phyloP scores from a whole-genome alignment of 1,284 basidiomycete genomes.

The Meripilus lineatus region DNA sequence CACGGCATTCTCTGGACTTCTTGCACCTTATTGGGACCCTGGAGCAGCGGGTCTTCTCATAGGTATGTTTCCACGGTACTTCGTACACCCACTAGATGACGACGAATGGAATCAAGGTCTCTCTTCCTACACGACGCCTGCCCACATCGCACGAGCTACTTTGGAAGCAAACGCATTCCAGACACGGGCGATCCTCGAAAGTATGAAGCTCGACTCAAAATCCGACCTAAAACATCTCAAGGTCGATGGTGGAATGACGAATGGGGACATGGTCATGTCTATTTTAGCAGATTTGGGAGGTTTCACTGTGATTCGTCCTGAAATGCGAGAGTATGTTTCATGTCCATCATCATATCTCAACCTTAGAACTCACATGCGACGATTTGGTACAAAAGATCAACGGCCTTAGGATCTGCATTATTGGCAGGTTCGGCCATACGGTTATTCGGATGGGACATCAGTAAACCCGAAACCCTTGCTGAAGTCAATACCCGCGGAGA shows the following conservation, averaged over 20 bases:
- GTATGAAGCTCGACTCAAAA: slow-evolving; percentile 85
- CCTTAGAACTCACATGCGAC: background rate
- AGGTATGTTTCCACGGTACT: slow-evolving; percentile 37
- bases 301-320: slow-evolving; percentile 86
- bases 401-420: slow-evolving; percentile 93
- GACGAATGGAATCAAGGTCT: slow-evolving; percentile 45
- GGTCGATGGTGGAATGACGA: slow-evolving; percentile 95
- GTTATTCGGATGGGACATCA: slow-evolving; percentile 94
- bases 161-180: slow-evolving; percentile 90
- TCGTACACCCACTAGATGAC: slow-evolving; percentile 2
- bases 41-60: slow-evolving; percentile 81
- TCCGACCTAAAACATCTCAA: slow-evolving; percentile 76
- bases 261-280: slow-evolving; percentile 87
- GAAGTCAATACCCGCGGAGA: slow-evolving; percentile 88
- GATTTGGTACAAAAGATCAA: slow-evolving; percentile 66
- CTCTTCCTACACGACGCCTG: slow-evolving; percentile 89
- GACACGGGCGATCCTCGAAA: slow-evolving; percentile 91
- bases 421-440: slow-evolving; percentile 89
- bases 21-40: slow-evolving; percentile 93
- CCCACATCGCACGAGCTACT: slow-evolving; percentile 91
- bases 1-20: slow-evolving; percentile 89
- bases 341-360: slow-evolving; percentile 3
- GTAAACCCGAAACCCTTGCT: slow-evolving; percentile 78
- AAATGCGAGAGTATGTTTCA: slow-evolving; percentile 90
- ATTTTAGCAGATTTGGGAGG: slow-evolving; percentile 92